These are phyloP conservation scores for Neospora caninum DNA, from an alignment of 169 alveolate genomes.

Conservation along the genomic window DNA sequence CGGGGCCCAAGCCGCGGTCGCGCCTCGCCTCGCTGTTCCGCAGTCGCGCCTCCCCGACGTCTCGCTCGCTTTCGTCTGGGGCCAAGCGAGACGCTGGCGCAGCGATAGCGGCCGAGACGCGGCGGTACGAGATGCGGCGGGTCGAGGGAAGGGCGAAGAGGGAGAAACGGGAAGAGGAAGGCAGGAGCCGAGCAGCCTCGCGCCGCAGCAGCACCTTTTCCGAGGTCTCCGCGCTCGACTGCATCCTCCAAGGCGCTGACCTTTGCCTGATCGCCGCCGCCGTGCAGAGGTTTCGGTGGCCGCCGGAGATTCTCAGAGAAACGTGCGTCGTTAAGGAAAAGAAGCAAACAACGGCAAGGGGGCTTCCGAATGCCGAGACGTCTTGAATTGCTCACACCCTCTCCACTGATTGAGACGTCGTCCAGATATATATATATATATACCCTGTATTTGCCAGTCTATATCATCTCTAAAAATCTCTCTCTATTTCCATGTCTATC, in stretches of 20 bases:
- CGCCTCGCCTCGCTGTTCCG: no score
- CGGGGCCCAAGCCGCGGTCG: no score
- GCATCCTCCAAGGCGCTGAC: background rate
- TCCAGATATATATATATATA: background rate
- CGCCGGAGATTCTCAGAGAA: background rate
- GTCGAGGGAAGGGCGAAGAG: background rate
- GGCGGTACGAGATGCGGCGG: background rate
- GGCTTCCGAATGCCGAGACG: background rate
- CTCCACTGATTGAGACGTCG: no score
- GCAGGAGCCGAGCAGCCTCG: background rate
- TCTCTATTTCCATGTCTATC: background rate
- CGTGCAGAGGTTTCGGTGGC: conserved; percentile 8
- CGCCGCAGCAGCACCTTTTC: background rate
- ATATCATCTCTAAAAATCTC: no score
- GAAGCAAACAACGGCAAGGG: background rate
- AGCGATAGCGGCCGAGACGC: background rate
- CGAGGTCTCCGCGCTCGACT: background rate
- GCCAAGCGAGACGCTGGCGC: no score
- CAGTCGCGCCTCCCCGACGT: no score
- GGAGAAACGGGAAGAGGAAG: background rate
- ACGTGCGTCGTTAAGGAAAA: background rate
- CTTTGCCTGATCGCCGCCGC: conserved; percentile 7
- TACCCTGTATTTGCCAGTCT: background rate
- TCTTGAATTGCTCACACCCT: no score
- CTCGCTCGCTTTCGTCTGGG: no score